A percentile compares a stretch with the other conserved stretches of the same genome.
These are phyloP conservation scores for Myochromella boudieri DNA, from an alignment of 768 basidiomycete species.

Conservation along the genomic window DNA sequence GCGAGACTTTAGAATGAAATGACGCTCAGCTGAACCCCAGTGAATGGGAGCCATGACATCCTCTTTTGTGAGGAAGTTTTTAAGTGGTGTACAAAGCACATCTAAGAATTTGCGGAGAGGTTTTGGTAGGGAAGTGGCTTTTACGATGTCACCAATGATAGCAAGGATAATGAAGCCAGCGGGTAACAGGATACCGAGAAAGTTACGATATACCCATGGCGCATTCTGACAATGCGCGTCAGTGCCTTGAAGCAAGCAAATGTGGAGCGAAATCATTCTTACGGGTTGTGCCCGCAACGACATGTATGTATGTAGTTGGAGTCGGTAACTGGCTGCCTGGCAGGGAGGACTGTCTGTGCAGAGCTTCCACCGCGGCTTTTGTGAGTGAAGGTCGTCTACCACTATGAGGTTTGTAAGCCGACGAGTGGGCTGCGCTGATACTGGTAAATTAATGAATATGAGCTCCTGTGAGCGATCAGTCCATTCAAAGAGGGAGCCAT, in stretches of 20 bases:
- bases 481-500: too few species aligned
- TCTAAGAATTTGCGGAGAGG: slow-evolving; percentile 19
- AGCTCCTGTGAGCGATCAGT: too few species aligned
- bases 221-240: slow-evolving; percentile 1
- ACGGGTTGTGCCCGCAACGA: background rate
- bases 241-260: background rate
- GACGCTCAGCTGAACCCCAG: slow-evolving; percentile 24
- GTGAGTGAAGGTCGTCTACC: too few species aligned
- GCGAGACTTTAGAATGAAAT: slow-evolving; percentile 29
- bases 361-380: too few species aligned
- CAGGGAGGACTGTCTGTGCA: too few species aligned
- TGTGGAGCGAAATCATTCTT: background rate
- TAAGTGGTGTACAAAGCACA: slow-evolving; percentile 40
- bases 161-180: slow-evolving; percentile 28
- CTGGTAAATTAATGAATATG: too few species aligned
- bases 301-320: too few species aligned
- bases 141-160: slow-evolving; percentile 28
- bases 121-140: slow-evolving; percentile 27
- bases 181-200: slow-evolving; percentile 22
- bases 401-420: too few species aligned
- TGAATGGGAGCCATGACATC: slow-evolving; percentile 44
- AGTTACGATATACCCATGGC: slow-evolving; percentile 12
- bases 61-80: slow-evolving; percentile 49
- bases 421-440: too few species aligned
- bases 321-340: too few species aligned